These are phyloP conservation scores for Cymbidium sinense DNA, from an alignment of 106 monocot genomes.

Conservation along the genomic window DNA sequence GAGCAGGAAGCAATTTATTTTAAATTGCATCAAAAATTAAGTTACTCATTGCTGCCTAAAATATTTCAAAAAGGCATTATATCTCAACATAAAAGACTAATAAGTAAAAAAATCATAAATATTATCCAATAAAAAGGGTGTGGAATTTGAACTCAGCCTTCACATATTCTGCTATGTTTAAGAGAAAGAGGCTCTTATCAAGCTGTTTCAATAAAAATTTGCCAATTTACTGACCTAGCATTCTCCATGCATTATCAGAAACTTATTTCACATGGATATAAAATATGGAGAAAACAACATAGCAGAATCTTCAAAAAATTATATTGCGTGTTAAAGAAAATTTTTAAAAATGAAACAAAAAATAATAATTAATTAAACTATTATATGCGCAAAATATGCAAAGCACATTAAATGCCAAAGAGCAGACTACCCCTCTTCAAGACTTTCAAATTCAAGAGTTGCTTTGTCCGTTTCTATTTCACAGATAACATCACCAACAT, in stretches of 20 bases:
- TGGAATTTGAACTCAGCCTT: not conserved
- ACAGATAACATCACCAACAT: constrained; percentile 91
- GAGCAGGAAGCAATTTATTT: not conserved
- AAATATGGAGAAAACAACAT: not conserved
- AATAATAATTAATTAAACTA: not conserved
- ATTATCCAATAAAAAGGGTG: not conserved
- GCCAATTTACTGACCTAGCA: not conserved
- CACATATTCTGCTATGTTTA: not conserved
- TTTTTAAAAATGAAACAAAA: not conserved
- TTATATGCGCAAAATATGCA: not conserved
- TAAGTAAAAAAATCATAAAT: not conserved
- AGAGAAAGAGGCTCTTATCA: not conserved
- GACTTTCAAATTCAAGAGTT: constrained; percentile 86
- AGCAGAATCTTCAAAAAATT: not conserved
- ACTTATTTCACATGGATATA: not conserved
- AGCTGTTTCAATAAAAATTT: not conserved
- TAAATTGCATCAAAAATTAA: not conserved
- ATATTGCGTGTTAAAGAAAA: not conserved
- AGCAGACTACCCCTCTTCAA: constrained; percentile 81
- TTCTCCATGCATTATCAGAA: not conserved
- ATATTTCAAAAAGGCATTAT: no score
- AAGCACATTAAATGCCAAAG: not conserved
- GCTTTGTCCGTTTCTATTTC: constrained; percentile 99
- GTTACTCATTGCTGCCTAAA: no score
- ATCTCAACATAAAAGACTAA: no score